Base-by-base conservation (phyloP, 495 filamentous ascomycete species). In the Margaritispora aquatica region DNA sequence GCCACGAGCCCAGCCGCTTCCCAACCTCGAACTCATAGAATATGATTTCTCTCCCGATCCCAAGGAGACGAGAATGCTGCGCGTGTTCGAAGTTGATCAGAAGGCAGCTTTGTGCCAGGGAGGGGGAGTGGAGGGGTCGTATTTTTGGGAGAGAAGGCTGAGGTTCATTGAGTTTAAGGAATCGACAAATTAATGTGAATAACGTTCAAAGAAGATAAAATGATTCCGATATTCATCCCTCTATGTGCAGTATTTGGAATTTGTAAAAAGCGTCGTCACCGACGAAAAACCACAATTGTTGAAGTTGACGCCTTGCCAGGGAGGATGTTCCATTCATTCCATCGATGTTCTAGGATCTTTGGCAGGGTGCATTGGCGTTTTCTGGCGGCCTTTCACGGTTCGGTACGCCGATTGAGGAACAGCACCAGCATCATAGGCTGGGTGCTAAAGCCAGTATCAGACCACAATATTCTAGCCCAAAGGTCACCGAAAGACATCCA, bases 1-100 rank as follows among this genome's bases (percentile, higher is more conserved):
- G 20, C 57, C 46, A 27, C 44, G 44, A 47, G 57, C 59, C 61
- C 58, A 62, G 59, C 38, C 60, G 61, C 41, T 24, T 31, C 10
- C 27, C 36, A 38, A 51, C 31, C 44, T 27, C 46, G 49, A 47
- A 61, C 17, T 62, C 61, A 64, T 67, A 58, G 59, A 55, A 50
- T 38, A 20, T 21, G n/a, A 4, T 21, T 21, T n/a, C 38, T n/a
- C n/a, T 7, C 26, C 26, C 7, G 10, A 11, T 17, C 9, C 22
- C n/a, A 22, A 10, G 15, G 50, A 29, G 34, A 20, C 10, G 31
- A 5, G 26, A 21, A 2, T 58, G 48, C 52, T 51, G 47, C 20
- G 17, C 23, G 38, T 8, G 38, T 9, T 44, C 15, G 19, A 2
- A 9, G 38, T n/a, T 44, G 38, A 44, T n/a, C 38, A 7, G 13